phyloP scores from a whole-genome alignment of 83 land plant species.

The Thuja plicata region DNA sequence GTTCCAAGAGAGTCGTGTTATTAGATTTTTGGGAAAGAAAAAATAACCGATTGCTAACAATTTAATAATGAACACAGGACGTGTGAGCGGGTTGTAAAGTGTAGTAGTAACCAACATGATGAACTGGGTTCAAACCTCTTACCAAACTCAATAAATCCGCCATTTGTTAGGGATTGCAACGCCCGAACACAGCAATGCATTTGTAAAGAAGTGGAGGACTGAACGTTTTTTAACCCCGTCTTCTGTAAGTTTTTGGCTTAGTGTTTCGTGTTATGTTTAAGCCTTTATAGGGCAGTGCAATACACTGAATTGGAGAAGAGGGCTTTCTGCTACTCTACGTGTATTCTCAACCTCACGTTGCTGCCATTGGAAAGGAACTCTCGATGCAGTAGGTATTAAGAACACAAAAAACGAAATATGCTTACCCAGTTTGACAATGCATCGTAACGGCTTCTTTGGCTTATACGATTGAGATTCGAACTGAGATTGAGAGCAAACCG shows the following conservation, averaged over 20 bases:
- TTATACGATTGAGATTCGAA: neutral
- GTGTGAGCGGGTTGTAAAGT: neutral
- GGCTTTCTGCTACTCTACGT: neutral
- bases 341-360: neutral
- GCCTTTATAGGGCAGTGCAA: too few relatives aligned
- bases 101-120: neutral
- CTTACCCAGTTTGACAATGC: constrained; percentile 67
- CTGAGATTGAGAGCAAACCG: neutral
- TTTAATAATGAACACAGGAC: neutral
- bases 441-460: constrained; percentile 34
- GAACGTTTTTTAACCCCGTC: neutral
- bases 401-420: neutral
- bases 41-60: neutral
- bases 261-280: too few relatives aligned
- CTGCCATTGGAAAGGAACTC: too few relatives aligned
- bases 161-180: neutral
- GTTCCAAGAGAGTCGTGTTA: neutral
- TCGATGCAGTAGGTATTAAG: too few relatives aligned
- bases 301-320: too few relatives aligned
- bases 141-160: neutral
- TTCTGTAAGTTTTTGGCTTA: too few relatives aligned
- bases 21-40: neutral
- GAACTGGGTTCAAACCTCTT: neutral
- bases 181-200: neutral
- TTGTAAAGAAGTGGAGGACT: neutral